These are phyloP conservation scores for Lasiodiplodia hormozganensis DNA, from an alignment of 2,329 filamentous ascomycete species.

Conservation along the genomic window DNA sequence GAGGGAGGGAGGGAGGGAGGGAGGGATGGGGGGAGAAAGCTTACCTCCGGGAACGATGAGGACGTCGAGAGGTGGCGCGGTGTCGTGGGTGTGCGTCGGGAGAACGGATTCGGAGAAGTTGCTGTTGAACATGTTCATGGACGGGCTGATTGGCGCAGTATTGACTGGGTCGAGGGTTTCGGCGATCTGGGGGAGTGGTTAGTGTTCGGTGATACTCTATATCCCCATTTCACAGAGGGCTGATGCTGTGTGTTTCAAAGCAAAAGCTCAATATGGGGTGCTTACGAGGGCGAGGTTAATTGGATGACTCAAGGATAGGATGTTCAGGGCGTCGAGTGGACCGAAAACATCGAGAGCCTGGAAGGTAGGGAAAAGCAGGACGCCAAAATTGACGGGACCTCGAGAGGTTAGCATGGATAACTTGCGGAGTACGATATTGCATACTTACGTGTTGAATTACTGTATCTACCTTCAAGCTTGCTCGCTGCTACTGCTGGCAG, in stretches of 20 bases:
- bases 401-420: neutral
- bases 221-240: neutral
- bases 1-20: neutral
- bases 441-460: neutral
- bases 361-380: constrained; percentile 48
- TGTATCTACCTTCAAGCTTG: neutral
- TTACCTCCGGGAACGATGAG: constrained; percentile 42
- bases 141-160: constrained; percentile 35
- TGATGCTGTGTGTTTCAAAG: constrained; percentile 30
- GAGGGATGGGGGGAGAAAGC: neutral
- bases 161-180: constrained; percentile 41
- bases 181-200: constrained; percentile 28
- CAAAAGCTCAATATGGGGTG: too few relatives aligned
- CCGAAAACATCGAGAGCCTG: constrained; percentile 50
- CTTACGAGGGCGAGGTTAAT: constrained; percentile 36
- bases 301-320: neutral
- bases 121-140: constrained; percentile 31
- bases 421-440: neutral
- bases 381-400: constrained; percentile 38
- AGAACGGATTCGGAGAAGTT: constrained; percentile 49
- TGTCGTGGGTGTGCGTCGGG: constrained; percentile 63
- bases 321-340: constrained; percentile 54
- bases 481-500: neutral
- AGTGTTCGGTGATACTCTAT: neutral
- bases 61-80: constrained; percentile 62